A percentile compares a stretch with the other conserved stretches of the same genome.
These are phyloP conservation scores for Oryza meridionalis DNA, from an alignment of 176 grass and related monocot genomes.

Conservation along the genomic window DNA sequence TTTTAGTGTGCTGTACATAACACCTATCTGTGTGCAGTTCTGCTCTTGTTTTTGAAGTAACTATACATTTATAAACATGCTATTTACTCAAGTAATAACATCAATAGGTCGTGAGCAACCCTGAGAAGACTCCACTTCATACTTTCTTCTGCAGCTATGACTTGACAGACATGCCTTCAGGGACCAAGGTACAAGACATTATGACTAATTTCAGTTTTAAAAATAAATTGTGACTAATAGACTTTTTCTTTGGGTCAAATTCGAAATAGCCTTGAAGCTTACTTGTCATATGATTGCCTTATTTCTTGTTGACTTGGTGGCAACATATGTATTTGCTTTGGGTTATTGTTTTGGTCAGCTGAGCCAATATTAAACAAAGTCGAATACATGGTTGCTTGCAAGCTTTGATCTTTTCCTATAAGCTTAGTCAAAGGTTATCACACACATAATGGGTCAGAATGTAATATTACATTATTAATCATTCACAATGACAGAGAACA, in stretches of 20 bases:
- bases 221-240: neutral
- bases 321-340: neutral
- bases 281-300: neutral
- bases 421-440: conserved; percentile 24
- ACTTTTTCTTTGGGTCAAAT: neutral
- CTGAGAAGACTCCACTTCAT: conserved; percentile 94
- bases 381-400: neutral
- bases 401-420: neutral
- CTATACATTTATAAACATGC: neutral
- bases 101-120: conserved; percentile 92
- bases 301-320: neutral
- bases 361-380: conserved; percentile 1
- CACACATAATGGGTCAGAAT: conserved; percentile 8
- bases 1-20: neutral
- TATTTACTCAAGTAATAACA: conserved; percentile 1
- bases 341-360: neutral
- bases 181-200: conserved; percentile 76
- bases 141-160: conserved; percentile 98
- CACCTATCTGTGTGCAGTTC: neutral
- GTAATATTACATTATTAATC: neutral
- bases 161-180: conserved; percentile 94
- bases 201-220: neutral
- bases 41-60: neutral
- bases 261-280: conserved; percentile 16
- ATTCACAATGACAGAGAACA: neutral